Evolutionary conservation across 371 early-diverging fungal species (phyloP).

Genomic region (Syncephalastrum sp.): DNA sequence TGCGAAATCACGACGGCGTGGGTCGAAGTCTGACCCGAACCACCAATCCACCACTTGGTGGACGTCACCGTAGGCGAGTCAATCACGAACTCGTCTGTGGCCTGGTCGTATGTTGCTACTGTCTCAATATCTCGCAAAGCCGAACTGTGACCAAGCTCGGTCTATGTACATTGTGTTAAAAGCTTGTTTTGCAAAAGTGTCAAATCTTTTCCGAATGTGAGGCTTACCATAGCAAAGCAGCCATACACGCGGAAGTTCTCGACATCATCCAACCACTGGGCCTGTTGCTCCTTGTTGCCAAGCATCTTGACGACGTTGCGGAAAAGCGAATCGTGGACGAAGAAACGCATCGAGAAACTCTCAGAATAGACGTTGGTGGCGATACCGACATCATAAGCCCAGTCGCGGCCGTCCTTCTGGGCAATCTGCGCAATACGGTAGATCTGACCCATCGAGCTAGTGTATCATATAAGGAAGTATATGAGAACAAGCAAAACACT

Average conservation of each 20-base stretch:
- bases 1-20: conserved; percentile 67
- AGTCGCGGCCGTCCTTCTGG: conserved; percentile 8
- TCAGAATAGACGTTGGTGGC: conserved; percentile 52
- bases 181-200: not conserved
- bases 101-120: conserved; percentile 77
- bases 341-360: conserved; percentile 62
- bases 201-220: not conserved
- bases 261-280: conserved; percentile 53
- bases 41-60: conserved; percentile 96
- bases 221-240: conserved; percentile 69
- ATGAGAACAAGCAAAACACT: not conserved
- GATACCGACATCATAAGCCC: not conserved
- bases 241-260: conserved; percentile 57
- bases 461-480: not conserved
- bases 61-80: conserved; percentile 83
- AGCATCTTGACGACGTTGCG: conserved; percentile 57
- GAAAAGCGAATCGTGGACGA: conserved; percentile 65
- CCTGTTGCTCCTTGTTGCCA: conserved; percentile 60
- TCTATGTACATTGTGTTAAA: conserved; percentile 25
- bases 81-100: conserved; percentile 77
- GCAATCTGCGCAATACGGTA: conserved; percentile 38
- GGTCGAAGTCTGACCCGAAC: conserved; percentile 78
- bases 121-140: conserved; percentile 89
- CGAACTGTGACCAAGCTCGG: conserved; percentile 72
- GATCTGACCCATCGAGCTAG: conserved; percentile 61